Base-by-base conservation (phyloP, 352 stramenopile genomes). In the Globisporangium paddicum region DNA sequence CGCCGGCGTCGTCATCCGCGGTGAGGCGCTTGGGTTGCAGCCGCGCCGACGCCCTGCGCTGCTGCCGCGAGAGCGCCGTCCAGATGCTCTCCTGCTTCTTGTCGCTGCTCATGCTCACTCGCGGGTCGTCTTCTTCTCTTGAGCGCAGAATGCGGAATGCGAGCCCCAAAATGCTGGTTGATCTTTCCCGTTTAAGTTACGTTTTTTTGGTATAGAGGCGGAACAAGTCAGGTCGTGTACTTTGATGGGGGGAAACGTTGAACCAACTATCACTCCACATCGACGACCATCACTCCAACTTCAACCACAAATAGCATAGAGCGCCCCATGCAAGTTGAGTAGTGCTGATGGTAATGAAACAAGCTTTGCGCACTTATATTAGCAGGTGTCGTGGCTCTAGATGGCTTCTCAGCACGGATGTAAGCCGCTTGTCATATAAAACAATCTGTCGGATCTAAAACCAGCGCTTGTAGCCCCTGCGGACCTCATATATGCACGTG, bases 401-500 rank as follows among this genome's bases (percentile, higher is more conserved):
- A 25, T 53, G 14, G n/a, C n/a, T n/a, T n/a, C n/a, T 51, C 25
- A 9, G 21, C 13, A 38, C 10, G 46, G 14, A 16, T 14, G 40
- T 16, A 38, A 38, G 46, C 46, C 28, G 46, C 26, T 53, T 25
- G 38, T 53, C 37, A 53, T n/a, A 34, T 37, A 23, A 56, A 10
- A 19, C 10, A 46, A 9, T 14, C n/a, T 42, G 37, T 16, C 37
- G 37, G 6, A 8, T 40, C 25, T 61, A 86, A 40, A 82, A 80
- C 75, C 75, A 85, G 3, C 75, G 62, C 57, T 86, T 86, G 71
- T 68, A 86, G 44, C 75, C 75, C 53, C 64, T 72, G 44, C 60
- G 71, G 11, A 86, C 54, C 62, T 86, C 68, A 52, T 70, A 86
- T 8, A 67, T 75, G 63, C 76, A 86, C 9, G 73, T 74, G 5